Evolutionary conservation across 306 rosid species (phyloP), one percentile per base, ranked within the genome.

Genomic region (Sicyos baderoa): DNA sequence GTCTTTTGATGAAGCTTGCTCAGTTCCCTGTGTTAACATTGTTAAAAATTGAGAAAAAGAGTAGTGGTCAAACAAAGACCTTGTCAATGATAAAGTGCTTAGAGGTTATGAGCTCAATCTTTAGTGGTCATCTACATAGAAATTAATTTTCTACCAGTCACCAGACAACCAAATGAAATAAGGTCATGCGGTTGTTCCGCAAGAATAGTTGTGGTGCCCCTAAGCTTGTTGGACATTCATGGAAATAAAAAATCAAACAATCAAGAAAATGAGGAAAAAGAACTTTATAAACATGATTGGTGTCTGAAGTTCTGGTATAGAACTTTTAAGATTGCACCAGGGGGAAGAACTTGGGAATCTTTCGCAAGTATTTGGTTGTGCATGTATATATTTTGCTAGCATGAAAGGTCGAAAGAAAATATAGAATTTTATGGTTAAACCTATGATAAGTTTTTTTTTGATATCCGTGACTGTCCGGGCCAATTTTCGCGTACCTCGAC

Each of bases 281-380:
- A 45, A 21, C 54, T 47, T 45, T 4, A 23, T 23, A 23, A 66
- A 19, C 56, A 15, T 48, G 23, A 59, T 47, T 48, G 71, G 15
- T 15, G 12, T 67, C 44, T 67, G 71, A 4, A 21, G 42, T 23
- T 48, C 15, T 67, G 45, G 18, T 25, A 5, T 48, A 4, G 16
- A 66, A 47, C 51, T 44, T 66, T 48, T 22, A 67, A 25, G 23
- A 67, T 67, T 67, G 32, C 56, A 14, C 27, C 40, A 47, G 13
- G 55, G 44, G 44, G 44, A 37, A 29, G 35, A 29, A 29, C 35
- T 37, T 66, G 48, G 21, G 12, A 66, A 22, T 23, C 42, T 66
- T 66, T 22, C 71, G 13, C 71, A 65, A 25, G 14, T 11, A 45
- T 1, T 45, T 29, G 35, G 35, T 29, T 29, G 35, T 29, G n/a